Conservation (phyloP, 106 monocot species). For the Platanthera zijinensis region DNA sequence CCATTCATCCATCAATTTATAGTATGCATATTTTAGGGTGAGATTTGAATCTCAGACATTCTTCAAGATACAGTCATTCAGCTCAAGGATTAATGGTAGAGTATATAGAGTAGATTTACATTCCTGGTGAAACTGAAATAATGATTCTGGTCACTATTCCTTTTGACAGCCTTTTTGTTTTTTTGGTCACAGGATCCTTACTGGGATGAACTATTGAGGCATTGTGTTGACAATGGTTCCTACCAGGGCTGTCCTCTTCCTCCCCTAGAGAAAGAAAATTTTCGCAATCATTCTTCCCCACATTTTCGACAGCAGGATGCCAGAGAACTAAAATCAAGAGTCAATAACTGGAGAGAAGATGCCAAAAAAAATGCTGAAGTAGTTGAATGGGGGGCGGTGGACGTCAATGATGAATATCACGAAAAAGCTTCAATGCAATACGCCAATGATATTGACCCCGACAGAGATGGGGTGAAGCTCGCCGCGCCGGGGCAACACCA, state of each 20-base stretch:
- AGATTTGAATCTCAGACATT: no score
- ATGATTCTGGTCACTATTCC: neutral
- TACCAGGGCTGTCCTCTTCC: constrained; percentile 57
- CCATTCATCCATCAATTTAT: neutral
- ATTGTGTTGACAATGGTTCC: constrained; percentile 55
- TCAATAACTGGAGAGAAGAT: constrained; percentile 4
- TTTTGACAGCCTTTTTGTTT: neutral
- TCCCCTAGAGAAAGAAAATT: constrained; percentile 17
- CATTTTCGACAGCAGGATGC: neutral
- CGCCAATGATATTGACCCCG: neutral
- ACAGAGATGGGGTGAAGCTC: constrained; percentile 1
- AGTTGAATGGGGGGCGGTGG: constrained; percentile 8
- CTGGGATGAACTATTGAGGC: constrained; percentile 57
- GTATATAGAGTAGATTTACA: neutral
- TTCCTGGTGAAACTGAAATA: neutral
- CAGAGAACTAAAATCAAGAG: neutral
- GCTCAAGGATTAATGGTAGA: neutral
- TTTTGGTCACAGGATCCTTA: constrained; percentile 37
- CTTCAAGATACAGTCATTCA: neutral
- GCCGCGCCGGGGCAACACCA: neutral
- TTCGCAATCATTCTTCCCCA: neutral
- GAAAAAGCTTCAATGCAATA: neutral
- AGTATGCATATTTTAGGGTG: no score
- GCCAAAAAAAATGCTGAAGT: neutral
- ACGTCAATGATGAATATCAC: neutral